These are phyloP conservation scores for Talaromyces borbonicus DNA, from an alignment of 495 filamentous ascomycete genomes.

Conservation along the genomic window DNA sequence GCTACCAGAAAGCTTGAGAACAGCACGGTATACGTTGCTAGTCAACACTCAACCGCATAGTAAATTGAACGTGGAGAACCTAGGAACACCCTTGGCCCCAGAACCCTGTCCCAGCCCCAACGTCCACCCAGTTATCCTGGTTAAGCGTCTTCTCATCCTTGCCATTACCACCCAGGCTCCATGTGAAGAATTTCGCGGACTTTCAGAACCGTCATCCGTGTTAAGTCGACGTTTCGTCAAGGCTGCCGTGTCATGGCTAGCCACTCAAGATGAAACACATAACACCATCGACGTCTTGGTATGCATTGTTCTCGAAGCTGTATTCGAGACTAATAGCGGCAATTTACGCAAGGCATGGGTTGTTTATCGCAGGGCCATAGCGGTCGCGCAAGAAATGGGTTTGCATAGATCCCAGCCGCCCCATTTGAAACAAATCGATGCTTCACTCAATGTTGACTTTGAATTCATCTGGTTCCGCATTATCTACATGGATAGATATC, in stretches of 20 bases:
- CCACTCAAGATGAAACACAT: not conserved
- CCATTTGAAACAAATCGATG: not conserved
- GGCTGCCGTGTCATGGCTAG: slow-evolving; percentile 3
- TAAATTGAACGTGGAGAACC: not conserved
- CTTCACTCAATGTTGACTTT: not conserved
- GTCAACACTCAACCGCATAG: not conserved
- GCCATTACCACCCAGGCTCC: not conserved
- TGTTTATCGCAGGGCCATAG: slow-evolving; percentile 30
- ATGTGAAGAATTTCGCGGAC: not conserved
- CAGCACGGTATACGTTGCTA: not conserved
- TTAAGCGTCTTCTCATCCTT: not conserved
- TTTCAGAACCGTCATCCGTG: not conserved
- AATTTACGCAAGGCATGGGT: slow-evolving; percentile 35
- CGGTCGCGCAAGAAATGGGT: slow-evolving; percentile 17
- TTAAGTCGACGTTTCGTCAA: not conserved
- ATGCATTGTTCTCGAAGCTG: slow-evolving; percentile 33
- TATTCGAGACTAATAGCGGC: slow-evolving; percentile 32
- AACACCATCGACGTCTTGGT: slow-evolving; percentile 36
- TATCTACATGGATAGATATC: slow-evolving; percentile 21
- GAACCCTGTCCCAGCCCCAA: not conserved
- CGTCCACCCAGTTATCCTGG: not conserved
- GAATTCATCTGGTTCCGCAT: slow-evolving; percentile 8
- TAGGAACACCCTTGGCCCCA: not conserved
- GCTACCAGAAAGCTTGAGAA: slow-evolving; percentile 2
- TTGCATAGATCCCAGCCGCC: not conserved